Percentiles rank a stretch among this genome's conserved stretches.
Evolutionary conservation across 495 filamentous ascomycete genomes (phyloP).

Genomic region (Aspergillus diversus): DNA sequence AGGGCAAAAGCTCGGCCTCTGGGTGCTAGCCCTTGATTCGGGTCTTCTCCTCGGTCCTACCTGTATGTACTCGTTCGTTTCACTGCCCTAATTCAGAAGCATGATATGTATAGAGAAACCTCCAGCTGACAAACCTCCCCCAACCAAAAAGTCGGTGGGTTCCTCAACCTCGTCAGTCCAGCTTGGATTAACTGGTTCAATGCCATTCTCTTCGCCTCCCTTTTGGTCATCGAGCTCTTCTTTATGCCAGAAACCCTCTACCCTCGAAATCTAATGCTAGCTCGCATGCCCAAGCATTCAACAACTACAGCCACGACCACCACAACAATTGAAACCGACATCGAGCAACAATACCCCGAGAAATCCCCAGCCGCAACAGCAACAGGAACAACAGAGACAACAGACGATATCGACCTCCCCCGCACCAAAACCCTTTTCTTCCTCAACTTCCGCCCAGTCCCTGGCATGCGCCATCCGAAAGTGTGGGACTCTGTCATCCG

Average conservation of each 20-base stretch:
- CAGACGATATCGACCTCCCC: conserved; percentile 26
- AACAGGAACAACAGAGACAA: not conserved
- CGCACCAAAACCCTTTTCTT: conserved; percentile 56
- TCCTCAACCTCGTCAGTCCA: conserved; percentile 53
- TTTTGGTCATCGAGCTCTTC: conserved; percentile 54
- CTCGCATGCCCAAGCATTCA: conserved; percentile 29
- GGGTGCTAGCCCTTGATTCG: conserved; percentile 62
- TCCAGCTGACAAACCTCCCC: not conserved
- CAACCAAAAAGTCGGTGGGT: conserved; percentile 53
- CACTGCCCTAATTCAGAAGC: not conserved
- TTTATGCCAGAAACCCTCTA: conserved; percentile 66
- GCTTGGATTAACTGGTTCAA: conserved; percentile 64
- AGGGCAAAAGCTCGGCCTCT: conserved; percentile 64
- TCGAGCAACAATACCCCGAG: conserved; percentile 30
- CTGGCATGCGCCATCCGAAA: conserved; percentile 57
- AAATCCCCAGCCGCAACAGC: not conserved
- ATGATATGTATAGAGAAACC: not conserved
- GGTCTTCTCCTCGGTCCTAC: conserved; percentile 59
- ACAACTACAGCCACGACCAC: not conserved
- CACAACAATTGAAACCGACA: conserved; percentile 15
- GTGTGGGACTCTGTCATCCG: conserved; percentile 52
- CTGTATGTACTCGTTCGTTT: conserved; percentile 25
- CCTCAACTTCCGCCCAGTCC: conserved; percentile 53
- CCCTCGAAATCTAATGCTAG: conserved; percentile 56
- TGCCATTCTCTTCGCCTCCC: conserved; percentile 57